Evolutionary conservation across 805 yeast genomes (phyloP), one percentile per base, ranked within the genome.

Genomic region (Soucietia sequanensis): DNA sequence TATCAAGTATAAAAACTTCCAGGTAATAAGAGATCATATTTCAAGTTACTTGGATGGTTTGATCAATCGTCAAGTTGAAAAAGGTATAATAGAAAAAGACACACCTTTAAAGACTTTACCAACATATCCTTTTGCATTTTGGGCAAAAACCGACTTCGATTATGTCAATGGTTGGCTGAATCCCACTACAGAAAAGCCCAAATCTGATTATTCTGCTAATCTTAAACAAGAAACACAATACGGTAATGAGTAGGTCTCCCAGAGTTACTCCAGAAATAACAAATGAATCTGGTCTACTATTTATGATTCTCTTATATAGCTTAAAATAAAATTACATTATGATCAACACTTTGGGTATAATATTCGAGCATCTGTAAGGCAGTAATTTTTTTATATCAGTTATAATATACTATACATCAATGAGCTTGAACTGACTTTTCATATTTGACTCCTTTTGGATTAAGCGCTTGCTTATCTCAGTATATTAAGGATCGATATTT

Each of bases 101-200:
- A 70, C 78, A 0, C 83, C 83, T 2, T 42, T 80, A 16, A 76
- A 70, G 46, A 80, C 86, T 0, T 49, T 72, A 31, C 76, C 80
- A 13, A 62, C 77, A 2, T 80, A 80, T 48, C 87, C 87, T 22
- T 80, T 80, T 64, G 84, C 86, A 2, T 68, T 72, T 47, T 80
- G 72, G 72, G 68, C 56, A 4, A 50, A 63, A 33, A 62, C 70
- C 7, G 66, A 64, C 42, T 67, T 58, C 44, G 70, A 67, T 42
- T 54, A 44, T 28, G 54, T 54, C 20, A 61, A 60, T 40, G 71
- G 71, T 23, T 67, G 68, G 65, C 56, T 50, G 32, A 65, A 65
- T 36, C 72, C 72, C 4, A 51, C 58, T 38, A 35, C 48, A 15
- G 54, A 41, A 22, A 38, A 38, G 25, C 48, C 53, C 17, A 46